Base-by-base conservation (phyloP, 2,329 filamentous ascomycete species). In the Trichoderma polysporum region DNA sequence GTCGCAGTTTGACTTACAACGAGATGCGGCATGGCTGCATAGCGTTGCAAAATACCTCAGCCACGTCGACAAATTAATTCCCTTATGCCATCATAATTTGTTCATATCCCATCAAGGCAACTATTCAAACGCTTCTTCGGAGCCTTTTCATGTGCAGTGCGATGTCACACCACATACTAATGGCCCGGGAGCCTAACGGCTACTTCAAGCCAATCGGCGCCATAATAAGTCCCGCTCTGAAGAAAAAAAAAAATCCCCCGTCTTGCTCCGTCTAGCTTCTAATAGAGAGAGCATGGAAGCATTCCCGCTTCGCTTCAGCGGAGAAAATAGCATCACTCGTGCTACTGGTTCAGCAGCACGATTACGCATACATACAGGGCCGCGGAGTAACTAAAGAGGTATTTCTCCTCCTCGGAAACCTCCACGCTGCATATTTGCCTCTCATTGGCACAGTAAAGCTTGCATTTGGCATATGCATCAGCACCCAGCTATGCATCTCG, bases 391-490 rank as follows among this genome's bases (percentile, higher is more conserved):
- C 29, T 33, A 4, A 3, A 45, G 31, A n/a, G 15, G 58, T 61
- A 61, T 61, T 61, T 61, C 31, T 61, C 59, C 47, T 53, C 25
- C 25, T 62, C 19, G 35, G 22, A 53, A 41, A 17, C 27, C 41
- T 56, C 19, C 35, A 9, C 22, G 33, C 31, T 41, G 33, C n/a
- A 27, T 39, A 41, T 25, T 53, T 10, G 37, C 25, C n/a, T 37
- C 9, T 15, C 41, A 19, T 63, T 41, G 49, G 49, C 58, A 15
- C 33, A 10, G 22, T 39, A 39, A 15, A 27, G 31, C 47, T 17
- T 25, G 33, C 58, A 35, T 49, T 37, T 52, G 31, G 58, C 58
- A 61, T 61, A 61, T 61, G 58, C 58, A 37, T 61, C 27, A 52
- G 22, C 58, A 61, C 58, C 58, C 47, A 61, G 58, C 19, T 49